phyloP scores from a whole-genome alignment of 345 rosid genomes.

The Angophora floribunda region DNA sequence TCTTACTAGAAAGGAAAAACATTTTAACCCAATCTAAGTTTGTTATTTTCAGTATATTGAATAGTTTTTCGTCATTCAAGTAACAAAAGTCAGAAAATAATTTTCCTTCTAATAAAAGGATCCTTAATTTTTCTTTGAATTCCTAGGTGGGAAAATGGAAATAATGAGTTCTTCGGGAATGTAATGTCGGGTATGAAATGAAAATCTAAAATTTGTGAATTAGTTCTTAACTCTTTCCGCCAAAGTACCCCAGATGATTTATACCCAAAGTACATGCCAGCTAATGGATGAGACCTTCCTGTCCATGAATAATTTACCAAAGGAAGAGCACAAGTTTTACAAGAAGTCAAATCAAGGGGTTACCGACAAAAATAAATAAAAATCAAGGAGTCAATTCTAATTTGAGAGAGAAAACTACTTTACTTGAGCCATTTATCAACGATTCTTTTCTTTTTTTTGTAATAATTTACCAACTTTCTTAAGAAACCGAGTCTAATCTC shows the following conservation, averaged over 20 bases:
- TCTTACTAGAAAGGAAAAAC: not conserved
- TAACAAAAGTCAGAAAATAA: too few relatives aligned
- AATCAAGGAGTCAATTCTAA: too few relatives aligned
- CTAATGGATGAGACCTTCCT: not conserved
- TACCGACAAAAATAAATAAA: too few relatives aligned
- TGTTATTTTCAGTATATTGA: too few relatives aligned
- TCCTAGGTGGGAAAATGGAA: not conserved
- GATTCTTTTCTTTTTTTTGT: too few relatives aligned
- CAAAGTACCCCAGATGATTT: not conserved
- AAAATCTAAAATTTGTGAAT: not conserved
- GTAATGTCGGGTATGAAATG: not conserved
- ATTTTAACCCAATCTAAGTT: not conserved
- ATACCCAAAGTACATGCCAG: not conserved
- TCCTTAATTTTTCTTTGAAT: not conserved
- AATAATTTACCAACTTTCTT: too few relatives aligned
- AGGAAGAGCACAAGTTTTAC: too few relatives aligned
- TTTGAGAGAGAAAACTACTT: too few relatives aligned
- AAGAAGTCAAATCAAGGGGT: too few relatives aligned
- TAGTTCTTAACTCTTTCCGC: not conserved
- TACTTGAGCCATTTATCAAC: too few relatives aligned
- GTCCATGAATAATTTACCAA: too few relatives aligned
- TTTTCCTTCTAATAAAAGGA: not conserved
- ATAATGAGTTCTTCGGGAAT: not conserved
- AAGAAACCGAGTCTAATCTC: too few relatives aligned
- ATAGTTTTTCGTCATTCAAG: not conserved